Evolutionary conservation across 306 rosid genomes (phyloP), one percentile per base, ranked within the genome.

Genomic region (Rosa rugosa): DNA sequence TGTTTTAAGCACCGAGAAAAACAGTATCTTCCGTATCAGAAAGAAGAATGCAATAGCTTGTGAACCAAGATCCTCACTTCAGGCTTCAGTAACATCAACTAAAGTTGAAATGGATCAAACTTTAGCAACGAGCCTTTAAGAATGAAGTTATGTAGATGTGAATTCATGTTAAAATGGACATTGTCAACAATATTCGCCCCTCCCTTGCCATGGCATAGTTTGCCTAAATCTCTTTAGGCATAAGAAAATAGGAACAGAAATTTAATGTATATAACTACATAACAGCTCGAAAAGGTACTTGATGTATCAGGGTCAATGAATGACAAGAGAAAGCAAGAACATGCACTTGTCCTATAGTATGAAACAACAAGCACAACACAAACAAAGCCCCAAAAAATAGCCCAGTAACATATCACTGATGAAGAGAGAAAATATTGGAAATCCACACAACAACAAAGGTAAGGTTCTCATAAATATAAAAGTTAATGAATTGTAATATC

Each of bases 211-310:
- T 45, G 78, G 50, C 46, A 75, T 62, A 66, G 82, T 81, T 54
- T 44, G 72, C 78, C 81, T 71, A 64, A 60, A 81, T 75, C 54
- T 56, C 78, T 73, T 44, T 71, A 42, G 73, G 77, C 77, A 80
- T 80, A 79, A 77, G 8, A 82, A 75, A 56, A 50, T 60, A 14
- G 84, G 72, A 81, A 79, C 84, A 3, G 38, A 70, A 2, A 14
- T 16, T 20, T 20, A 50, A 51, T 6, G 57, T n/a, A 17, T 17
- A 51, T 17, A 51, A 51, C 57, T 51, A 51, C 5, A 17, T 17
- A 51, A 51, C n/a, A 17, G n/a, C 22, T 17, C 57, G 16, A 17
- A 44, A 16, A 51, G 57, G 57, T 17, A 0, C 2, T 16, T 16
- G 56, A 5, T 14, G n/a, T n/a, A n/a, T n/a, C n/a, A n/a, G n/a